These are phyloP conservation scores for Leishmania turanica DNA, from an alignment of 208 protist species.

Conservation along the genomic window DNA sequence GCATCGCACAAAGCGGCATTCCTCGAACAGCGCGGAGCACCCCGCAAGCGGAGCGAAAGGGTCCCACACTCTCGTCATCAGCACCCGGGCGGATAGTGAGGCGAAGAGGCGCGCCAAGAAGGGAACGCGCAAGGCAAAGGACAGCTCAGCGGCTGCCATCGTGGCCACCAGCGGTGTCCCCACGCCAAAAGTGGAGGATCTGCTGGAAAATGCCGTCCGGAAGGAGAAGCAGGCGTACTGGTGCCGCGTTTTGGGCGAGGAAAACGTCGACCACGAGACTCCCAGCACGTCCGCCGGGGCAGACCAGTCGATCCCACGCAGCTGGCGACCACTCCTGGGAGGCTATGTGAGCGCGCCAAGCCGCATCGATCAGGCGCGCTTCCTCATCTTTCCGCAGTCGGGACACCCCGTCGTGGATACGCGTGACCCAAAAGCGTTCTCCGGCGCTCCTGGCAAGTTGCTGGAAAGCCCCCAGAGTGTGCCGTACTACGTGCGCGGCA, in stretches of 20 bases:
- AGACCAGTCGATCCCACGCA: constrained; percentile 12
- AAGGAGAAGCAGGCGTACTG: constrained; percentile 14
- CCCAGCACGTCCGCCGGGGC: not conserved
- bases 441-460: not conserved
- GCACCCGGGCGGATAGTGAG: constrained; percentile 11
- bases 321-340: constrained; percentile 33
- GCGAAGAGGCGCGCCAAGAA: constrained; percentile 4
- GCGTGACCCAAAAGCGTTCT: not conserved
- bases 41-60: not conserved
- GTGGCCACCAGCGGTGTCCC: not conserved
- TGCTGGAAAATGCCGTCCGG: constrained; percentile 14
- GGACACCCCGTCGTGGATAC: constrained; percentile 20
- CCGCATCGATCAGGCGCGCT: constrained; percentile 28
- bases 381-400: constrained; percentile 62
- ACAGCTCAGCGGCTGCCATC: not conserved
- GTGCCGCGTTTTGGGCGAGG: constrained; percentile 24
- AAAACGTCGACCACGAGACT: not conserved
- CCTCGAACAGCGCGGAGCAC: not conserved
- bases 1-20: not conserved
- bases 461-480: constrained; percentile 35
- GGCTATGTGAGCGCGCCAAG: constrained; percentile 40
- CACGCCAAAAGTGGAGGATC: constrained; percentile 3
- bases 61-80: constrained; percentile 13
- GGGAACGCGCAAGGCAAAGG: constrained; percentile 9
- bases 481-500: constrained; percentile 41